Evolutionary conservation across 1,284 basidiomycete species (phyloP).

Genomic region (Bjerkandera adusta): DNA sequence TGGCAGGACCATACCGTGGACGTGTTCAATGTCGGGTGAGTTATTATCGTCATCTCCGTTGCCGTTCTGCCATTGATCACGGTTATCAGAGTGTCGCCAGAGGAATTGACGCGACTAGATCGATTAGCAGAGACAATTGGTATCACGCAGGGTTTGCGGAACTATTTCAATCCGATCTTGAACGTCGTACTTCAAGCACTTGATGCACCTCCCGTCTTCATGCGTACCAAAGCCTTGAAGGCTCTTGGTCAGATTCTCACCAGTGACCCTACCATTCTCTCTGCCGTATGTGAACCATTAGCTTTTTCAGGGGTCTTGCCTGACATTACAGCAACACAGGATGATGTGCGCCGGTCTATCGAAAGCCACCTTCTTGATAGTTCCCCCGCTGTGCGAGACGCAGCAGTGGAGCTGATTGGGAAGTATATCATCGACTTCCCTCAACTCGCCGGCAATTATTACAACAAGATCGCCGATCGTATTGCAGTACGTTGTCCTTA

Average conservation of each 20-base stretch:
- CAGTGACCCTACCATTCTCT: constrained; percentile 82
- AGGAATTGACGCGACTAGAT: constrained; percentile 66
- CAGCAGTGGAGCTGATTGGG: constrained; percentile 92
- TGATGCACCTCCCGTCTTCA: constrained; percentile 80
- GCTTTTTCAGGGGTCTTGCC: constrained; percentile 1
- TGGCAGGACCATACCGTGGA: constrained; percentile 68
- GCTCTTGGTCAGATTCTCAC: constrained; percentile 85
- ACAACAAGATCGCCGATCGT: constrained; percentile 80
- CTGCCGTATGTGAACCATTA: constrained; percentile 48
- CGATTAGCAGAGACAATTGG: constrained; percentile 73
- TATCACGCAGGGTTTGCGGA: constrained; percentile 67
- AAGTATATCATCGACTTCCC: constrained; percentile 91
- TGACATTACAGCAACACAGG: constrained; percentile 35
- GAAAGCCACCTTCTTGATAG: constrained; percentile 87
- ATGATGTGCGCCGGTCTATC: constrained; percentile 78
- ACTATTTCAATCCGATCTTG: constrained; percentile 79
- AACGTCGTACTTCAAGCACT: constrained; percentile 74
- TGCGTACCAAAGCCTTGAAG: constrained; percentile 87
- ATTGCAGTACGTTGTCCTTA: constrained; percentile 75
- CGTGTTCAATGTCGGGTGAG: constrained; percentile 76
- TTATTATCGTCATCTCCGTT: constrained; percentile 7
- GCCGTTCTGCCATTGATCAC: constrained; percentile 6
- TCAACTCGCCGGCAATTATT: constrained; percentile 83
- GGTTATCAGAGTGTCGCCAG: constrained; percentile 49
- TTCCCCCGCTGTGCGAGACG: constrained; percentile 92